Evolutionary conservation across 805 yeast genomes (phyloP).

Genomic region (Monosporozyma aquatica): DNA sequence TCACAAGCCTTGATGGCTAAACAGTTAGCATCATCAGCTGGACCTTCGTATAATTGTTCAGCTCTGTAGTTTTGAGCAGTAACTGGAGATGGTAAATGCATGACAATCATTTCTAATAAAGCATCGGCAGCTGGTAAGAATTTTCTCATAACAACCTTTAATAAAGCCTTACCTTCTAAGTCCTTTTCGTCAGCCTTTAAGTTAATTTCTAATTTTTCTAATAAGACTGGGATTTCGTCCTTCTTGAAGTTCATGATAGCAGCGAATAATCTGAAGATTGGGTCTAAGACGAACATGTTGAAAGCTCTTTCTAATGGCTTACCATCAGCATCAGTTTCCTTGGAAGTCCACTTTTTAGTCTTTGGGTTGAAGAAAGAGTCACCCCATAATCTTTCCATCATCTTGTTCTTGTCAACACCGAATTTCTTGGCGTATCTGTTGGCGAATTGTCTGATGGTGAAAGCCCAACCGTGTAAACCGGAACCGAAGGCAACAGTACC

Average conservation of each 20-base stretch:
- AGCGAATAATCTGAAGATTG: slow-evolving; percentile 94
- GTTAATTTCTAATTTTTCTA: slow-evolving; percentile 87
- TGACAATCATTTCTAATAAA: slow-evolving; percentile 94
- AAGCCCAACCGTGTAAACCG: slow-evolving; percentile 99
- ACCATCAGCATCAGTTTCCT: slow-evolving; percentile 92
- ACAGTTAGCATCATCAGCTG: slow-evolving; percentile 84
- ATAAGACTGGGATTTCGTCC: slow-evolving; percentile 86
- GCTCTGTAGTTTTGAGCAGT: slow-evolving; percentile 99
- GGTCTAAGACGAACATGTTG: slow-evolving; percentile 98
- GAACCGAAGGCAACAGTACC: slow-evolving; percentile 99
- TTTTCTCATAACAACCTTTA: slow-evolving; percentile 98
- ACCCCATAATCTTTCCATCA: slow-evolving; percentile 99
- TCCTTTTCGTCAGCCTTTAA: slow-evolving; percentile 97
- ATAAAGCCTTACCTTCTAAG: slow-evolving; percentile 95
- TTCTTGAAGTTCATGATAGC: slow-evolving; percentile 99
- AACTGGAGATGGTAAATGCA: slow-evolving; percentile 98
- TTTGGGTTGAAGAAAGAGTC: slow-evolving; percentile 99
- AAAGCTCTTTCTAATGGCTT: slow-evolving; percentile 96
- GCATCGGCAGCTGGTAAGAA: slow-evolving; percentile 99
- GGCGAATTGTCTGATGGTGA: slow-evolving; percentile 98
- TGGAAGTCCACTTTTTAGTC: slow-evolving; percentile 99
- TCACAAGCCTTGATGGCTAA: slow-evolving; percentile 95
- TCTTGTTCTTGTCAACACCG: slow-evolving; percentile 96
- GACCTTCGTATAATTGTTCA: slow-evolving; percentile 98
- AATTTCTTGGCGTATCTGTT: slow-evolving; percentile 96